phyloP scores from a whole-genome alignment of 2,329 filamentous ascomycete species.

The Coniella vitis region DNA sequence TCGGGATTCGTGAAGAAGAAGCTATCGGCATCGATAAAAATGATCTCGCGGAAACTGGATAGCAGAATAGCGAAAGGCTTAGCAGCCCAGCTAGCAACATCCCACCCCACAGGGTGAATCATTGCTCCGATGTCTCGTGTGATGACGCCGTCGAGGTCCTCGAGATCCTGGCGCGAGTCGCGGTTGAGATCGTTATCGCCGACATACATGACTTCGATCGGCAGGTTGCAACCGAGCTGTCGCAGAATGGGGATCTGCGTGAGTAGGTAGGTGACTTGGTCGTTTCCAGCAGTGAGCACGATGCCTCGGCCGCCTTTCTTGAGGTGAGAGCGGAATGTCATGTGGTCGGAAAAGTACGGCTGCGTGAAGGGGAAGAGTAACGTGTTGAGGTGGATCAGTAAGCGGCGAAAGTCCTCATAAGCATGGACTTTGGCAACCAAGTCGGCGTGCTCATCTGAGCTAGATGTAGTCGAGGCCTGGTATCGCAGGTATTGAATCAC shows the following conservation, averaged over 20 bases:
- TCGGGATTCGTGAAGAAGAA: conserved; percentile 36
- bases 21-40: conserved; percentile 40
- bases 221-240: conserved; percentile 30
- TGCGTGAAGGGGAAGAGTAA: conserved; percentile 33
- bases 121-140: conserved; percentile 37
- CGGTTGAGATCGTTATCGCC: conserved; percentile 37
- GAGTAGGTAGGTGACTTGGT: conserved; percentile 34
- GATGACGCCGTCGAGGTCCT: conserved; percentile 34
- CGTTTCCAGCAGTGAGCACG: conserved; percentile 37
- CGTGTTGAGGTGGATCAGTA: conserved; percentile 30
- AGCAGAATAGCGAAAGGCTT: conserved; percentile 40
- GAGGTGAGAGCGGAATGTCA: conserved; percentile 34
- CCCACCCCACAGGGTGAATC: conserved; percentile 37
- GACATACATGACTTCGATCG: conserved; percentile 34
- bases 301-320: conserved; percentile 35
- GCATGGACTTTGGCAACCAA: conserved; percentile 28
- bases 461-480: conserved; percentile 17
- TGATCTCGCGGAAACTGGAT: conserved; percentile 39
- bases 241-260: conserved; percentile 34
- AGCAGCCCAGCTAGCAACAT: conserved; percentile 36
- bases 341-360: conserved; percentile 37
- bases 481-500: conserved; percentile 30
- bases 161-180: conserved; percentile 32
- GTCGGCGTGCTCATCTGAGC: conserved; percentile 14
- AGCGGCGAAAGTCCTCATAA: conserved; percentile 35